Evolutionary conservation across 768 basidiomycete genomes (phyloP).

Genomic region (Russula earlei): DNA sequence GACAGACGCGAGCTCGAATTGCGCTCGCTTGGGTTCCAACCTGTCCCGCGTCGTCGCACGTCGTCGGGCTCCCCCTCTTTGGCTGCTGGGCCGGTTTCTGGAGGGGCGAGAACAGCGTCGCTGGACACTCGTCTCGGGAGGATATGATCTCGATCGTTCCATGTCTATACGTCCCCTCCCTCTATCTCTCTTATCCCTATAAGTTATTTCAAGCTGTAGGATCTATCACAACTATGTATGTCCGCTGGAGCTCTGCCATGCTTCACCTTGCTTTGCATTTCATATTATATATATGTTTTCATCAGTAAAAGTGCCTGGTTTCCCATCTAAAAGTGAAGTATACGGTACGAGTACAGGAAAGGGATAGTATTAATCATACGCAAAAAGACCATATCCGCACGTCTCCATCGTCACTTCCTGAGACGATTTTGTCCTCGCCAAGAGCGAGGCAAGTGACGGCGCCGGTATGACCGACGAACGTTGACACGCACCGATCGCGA

Average conservation of each 20-base stretch:
- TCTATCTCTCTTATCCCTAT: too few relatives aligned
- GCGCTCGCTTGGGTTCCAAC: slow-evolving; percentile 15
- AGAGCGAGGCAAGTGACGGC: slow-evolving; percentile 87
- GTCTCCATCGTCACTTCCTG: slow-evolving; percentile 90
- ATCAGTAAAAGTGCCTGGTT: not conserved
- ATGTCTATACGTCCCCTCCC: too few relatives aligned
- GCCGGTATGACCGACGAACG: slow-evolving; percentile 87
- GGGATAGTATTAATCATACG: not conserved
- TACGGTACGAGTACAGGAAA: not conserved
- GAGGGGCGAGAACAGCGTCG: not conserved
- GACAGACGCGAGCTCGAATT: slow-evolving; percentile 11
- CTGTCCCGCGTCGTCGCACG: not conserved
- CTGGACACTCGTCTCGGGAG: not conserved
- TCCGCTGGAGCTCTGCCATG: too few relatives aligned
- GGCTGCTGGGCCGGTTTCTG: too few relatives aligned
- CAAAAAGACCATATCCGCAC: slow-evolving; percentile 62
- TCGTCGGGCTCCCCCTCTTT: not conserved
- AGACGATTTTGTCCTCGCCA: slow-evolving; percentile 91
- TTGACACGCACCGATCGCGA: slow-evolving; percentile 76
- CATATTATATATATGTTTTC: not conserved
- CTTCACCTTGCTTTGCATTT: not conserved
- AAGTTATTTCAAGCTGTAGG: not conserved
- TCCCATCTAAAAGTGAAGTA: not conserved
- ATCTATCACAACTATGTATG: not conserved
- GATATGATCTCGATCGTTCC: not conserved